Evolutionary conservation across 352 stramenopile genomes (phyloP), one percentile per base, ranked within the genome.

Genomic region (Phytophthora cactorum): DNA sequence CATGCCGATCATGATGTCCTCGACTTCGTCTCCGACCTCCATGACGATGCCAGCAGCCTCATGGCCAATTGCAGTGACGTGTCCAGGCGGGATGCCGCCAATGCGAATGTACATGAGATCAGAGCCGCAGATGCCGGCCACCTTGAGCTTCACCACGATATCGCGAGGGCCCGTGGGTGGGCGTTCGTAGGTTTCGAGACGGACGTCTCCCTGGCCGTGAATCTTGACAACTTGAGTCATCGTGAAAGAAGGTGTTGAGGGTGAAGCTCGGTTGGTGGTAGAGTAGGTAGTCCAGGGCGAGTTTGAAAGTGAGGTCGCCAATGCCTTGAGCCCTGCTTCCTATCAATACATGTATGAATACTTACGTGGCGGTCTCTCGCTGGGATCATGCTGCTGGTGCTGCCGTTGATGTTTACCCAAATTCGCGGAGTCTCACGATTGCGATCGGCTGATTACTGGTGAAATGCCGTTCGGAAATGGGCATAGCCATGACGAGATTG

Each of bases 101-200:
- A 72, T 72, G 2, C 59, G 59, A 27, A 72, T 61, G 59, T 72
- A 72, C 58, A 72, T 29, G 47, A 74, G 62, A 31, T 74, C 66
- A 7, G 66, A 74, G 15, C 66, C 66, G 34, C 66, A 74, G 41
- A 74, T 73, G 11, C 66, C 66, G 14, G 66, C 66, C 31, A 69
- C 59, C 47, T 73, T 73, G 52, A 69, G 66, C 29, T 63, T 58
- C 7, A 73, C 58, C 17, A 73, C 59, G 29, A 73, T 31, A 25
- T 73, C 66, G 41, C 59, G 59, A 59, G 59, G 41, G 4, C 66
- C 66, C 7, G 59, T 64, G 31, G 41, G 39, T 47, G 66, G 66
- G 8, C 66, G 66, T 32, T 68, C 66, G 53, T 72, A 72, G n/a
- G 57, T 52, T 41, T 72, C 64, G 17, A 72, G 58, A 56, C 65